These are phyloP conservation scores for Acer campestre DNA, from an alignment of 345 rosid species.

Conservation along the genomic window DNA sequence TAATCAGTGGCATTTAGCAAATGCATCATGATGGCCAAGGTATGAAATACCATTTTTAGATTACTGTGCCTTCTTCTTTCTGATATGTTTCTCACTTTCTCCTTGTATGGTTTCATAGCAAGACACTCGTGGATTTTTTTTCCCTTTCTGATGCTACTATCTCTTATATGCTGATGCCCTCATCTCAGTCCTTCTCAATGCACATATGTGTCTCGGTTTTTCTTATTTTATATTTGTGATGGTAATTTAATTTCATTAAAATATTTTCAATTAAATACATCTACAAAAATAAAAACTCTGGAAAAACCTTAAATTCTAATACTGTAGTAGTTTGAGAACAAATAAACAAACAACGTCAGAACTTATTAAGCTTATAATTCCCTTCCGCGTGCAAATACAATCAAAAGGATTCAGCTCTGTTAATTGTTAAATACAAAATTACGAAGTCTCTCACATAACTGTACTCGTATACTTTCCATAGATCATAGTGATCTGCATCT, in stretches of 20 bases:
- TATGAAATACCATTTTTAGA: not conserved
- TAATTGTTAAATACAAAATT: too few species aligned
- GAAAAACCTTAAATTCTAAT: not conserved
- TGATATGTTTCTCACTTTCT: not conserved
- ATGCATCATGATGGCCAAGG: constrained; percentile 26
- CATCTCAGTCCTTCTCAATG: not conserved
- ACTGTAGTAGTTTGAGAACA: too few species aligned
- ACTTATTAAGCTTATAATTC: too few species aligned
- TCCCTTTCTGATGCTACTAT: not conserved
- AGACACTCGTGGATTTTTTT: not conserved
- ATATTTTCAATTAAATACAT: not conserved
- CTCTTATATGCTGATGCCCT: not conserved
- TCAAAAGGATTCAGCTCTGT: too few species aligned
- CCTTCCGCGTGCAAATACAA: too few species aligned
- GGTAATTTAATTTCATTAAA: not conserved
- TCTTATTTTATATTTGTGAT: not conserved
- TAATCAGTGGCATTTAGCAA: constrained; percentile 60
- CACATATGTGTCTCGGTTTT: not conserved
- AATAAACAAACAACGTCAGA: too few species aligned
- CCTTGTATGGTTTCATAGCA: not conserved
- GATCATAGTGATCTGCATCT: too few species aligned
- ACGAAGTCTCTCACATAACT: too few species aligned
- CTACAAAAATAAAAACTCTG: too few species aligned
- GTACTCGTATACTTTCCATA: too few species aligned
- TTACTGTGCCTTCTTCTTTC: not conserved